Base-by-base conservation (phyloP, 2,329 filamentous ascomycete genomes). In the Fonsecaea monophora region DNA sequence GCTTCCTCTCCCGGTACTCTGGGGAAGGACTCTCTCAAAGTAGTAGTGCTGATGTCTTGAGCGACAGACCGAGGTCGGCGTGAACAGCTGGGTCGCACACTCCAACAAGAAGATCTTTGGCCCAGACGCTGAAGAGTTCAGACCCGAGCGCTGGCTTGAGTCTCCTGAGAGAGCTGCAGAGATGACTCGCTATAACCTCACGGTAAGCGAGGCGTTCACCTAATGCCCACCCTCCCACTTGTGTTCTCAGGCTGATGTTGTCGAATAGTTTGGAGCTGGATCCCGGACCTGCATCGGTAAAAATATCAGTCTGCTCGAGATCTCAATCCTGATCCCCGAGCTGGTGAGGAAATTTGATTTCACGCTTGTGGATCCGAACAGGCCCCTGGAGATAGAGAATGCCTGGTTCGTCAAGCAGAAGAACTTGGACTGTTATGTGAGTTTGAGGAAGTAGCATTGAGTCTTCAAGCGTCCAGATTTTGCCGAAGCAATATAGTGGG, bases 131-230 rank as follows among this genome's bases (percentile, higher is more conserved):
- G 87, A 92, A 40, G 77, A 75, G 0, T 94, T 86, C 76, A 79
- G 87, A 13, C 91, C 90, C 0, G 90, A 92, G 77, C 78, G 90
- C 45, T 93, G 90, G 84, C 74, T 84, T 4, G 81, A 85, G 92
- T 90, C 62, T 12, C 40, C 62, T 1, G 66, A 64, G 35, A 0
- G 77, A 77, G 8, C 78, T 81, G 70, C 74, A 82, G 34, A 79
- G 77, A 71, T 81, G 77, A 77, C 77, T 59, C 72, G 79, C 4
- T 64, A 77, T 63, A 78, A 78, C 59, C 78, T 81, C 75, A 78
- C 78, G 32, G 78, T 79, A 68, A 71, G 77, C 73, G 35, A 9
- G 25, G 37, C 40, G 10, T 10, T 50, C 40, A 32, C 12, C n/a
- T 4, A 18, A 42, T 7, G 18, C 30, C 35, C 57, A 35, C 18